These are phyloP conservation scores for Cyberlindnera euphorbiae DNA, from an alignment of 805 yeast species.

Conservation along the genomic window DNA sequence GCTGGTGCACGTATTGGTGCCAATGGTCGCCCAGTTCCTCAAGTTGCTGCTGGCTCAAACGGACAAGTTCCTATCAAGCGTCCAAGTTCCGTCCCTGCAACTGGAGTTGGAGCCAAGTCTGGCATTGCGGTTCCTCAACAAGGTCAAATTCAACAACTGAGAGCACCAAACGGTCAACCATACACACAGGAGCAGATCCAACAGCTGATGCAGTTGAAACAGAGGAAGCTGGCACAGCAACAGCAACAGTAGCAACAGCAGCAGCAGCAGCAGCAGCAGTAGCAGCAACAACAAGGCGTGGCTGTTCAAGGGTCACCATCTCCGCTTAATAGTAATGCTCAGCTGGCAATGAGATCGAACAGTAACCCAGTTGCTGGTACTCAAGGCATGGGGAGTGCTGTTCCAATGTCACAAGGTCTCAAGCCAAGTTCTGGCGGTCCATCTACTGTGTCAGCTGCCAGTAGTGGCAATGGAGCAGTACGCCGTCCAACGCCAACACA, in stretches of 20 bases:
- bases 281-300: constrained; percentile 19
- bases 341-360: constrained; percentile 17
- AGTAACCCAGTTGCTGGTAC: constrained; percentile 17
- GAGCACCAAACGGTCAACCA: constrained; percentile 47
- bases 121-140: constrained; percentile 2
- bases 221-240: constrained; percentile 19
- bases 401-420: constrained; percentile 2
- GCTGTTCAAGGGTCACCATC: constrained; percentile 14
- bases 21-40: constrained; percentile 5
- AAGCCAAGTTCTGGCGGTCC: constrained; percentile 7
- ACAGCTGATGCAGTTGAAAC: constrained; percentile 42
- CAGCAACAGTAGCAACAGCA: constrained; percentile 56
- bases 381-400: constrained; percentile 12
- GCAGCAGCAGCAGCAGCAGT: constrained; percentile 35
- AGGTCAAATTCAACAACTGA: constrained; percentile 6
- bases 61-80: not conserved
- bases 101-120: not conserved
- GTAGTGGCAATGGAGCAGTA: not conserved
- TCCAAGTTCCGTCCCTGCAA: not conserved
- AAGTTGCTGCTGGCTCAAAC: too few species aligned
- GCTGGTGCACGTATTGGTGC: constrained; percentile 1
- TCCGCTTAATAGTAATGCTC: constrained; percentile 13
- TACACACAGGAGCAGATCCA: constrained; percentile 59
- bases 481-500: constrained; percentile 28
- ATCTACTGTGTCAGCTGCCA: constrained; percentile 3